Evolutionary conservation across 2,329 filamentous ascomycete genomes (phyloP), one percentile per base, ranked within the genome.

Genomic region (Arthrobotrys iridis): DNA sequence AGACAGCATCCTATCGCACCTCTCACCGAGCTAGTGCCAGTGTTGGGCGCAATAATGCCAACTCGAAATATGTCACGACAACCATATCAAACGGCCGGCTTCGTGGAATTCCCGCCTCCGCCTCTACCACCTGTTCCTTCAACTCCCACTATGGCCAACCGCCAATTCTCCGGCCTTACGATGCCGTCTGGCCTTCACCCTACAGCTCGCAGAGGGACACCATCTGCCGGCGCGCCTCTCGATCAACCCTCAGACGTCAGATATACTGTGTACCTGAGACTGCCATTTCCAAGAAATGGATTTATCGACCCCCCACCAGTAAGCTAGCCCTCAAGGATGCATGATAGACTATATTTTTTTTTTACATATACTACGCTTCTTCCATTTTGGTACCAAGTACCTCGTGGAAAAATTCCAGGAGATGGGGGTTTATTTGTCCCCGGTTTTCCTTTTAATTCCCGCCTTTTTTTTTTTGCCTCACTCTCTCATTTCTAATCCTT

Each of bases 221-320:
- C 68, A 37, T 73, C 68, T 41, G 52, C 52, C 43, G 50, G 40
- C 30, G 59, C n/a, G 20, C 33, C 68, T 66, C 43, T 50, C 4
- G 71, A 60, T 35, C 72, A 45, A 50, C 71, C 24, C 28, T 58
- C 60, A 48, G 73, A 72, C 63, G 85, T 86, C 45, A 85, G 82
- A 35, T 89, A 88, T 81, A 96, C 92, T 11, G 89, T 96, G 73
- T 92, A 96, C 80, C 88, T 99, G 77, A 88, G 93, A 77, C 87
- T 98, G n/a, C 95, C 95, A 22, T 96, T 97, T 80, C 88, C 90
- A 35, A 88, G 95, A 67, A 91, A 91, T 41, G 89, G 91, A 79
- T 99, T 99, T 83, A 87, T 93, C 76, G 94, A 99, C 82, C 95
- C 95, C 68, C 91, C 92, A 50, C 89, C 90, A 77, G 93, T 93